Evolutionary conservation across 2,329 filamentous ascomycete species (phyloP), one percentile per base, ranked within the genome.

Genomic region (Monilinia fructigena): DNA sequence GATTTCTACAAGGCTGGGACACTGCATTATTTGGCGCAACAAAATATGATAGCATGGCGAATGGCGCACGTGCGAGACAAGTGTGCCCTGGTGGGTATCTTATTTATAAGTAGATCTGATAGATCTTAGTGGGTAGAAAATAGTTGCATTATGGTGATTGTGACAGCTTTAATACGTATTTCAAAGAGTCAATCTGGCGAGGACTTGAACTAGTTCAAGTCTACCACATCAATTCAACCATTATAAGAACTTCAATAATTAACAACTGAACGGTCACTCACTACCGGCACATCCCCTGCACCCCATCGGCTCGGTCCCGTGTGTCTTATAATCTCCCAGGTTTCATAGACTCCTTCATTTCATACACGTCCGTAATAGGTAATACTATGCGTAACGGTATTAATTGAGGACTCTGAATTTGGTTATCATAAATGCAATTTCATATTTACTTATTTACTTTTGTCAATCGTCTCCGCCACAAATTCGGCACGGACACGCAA

Each of bases 131-230:
- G 18, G 35, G 58, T 60, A 60, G 58, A 50, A 60, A 35, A 61
- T 61, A 52, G 45, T 50, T 61, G 45, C 58, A 50, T 38, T 20
- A 50, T 50, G 58, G 58, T 61, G 58, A 61, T 26, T 61, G 58
- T 61, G 58, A 50, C 45, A 50, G 14, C 45, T 50, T 61, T 14
- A 61, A 50, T 20, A 26, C 16, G 3, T 11, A 26, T 16, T 5
- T 23, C 12, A 52, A 28, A 50, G 8, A 26, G 14, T 20, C 58
- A 50, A 26, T 14, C 50, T 26, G 28, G 8, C 31, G 14, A 50
- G 45, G 28, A 3, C 20, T 40, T 60, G 12, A 38, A 38, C 35
- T 38, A 26, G 18, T 23, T 31, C 38, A 38, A 50, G 4, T 14
- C n/a, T 2, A n/a, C 20, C 4, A 50, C 10, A 26, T 50, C 45